phyloP scores from a whole-genome alignment of 805 yeast species.

The Candida jianshihensis region DNA sequence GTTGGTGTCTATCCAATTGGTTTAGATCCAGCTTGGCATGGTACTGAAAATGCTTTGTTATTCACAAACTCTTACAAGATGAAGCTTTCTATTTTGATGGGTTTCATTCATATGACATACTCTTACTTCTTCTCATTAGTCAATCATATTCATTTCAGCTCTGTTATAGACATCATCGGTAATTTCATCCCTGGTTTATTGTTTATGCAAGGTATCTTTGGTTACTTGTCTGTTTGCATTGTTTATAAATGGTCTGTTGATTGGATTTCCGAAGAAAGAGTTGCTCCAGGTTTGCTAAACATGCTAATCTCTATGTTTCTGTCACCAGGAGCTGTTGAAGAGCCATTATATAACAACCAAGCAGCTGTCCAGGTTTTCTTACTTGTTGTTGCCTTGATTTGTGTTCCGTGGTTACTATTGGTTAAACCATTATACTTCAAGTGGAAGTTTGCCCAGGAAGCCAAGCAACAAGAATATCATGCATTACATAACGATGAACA shows the following conservation, averaged over 20 bases:
- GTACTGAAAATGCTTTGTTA: conserved; percentile 86
- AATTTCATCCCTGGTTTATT: conserved; percentile 91
- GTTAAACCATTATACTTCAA: conserved; percentile 75
- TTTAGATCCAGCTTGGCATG: conserved; percentile 94
- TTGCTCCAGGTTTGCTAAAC: conserved; percentile 89
- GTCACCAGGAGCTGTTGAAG: conserved; percentile 85
- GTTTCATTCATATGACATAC: conserved; percentile 90
- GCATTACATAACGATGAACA: conserved; percentile 32
- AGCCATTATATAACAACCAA: conserved; percentile 76
- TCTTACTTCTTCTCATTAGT: conserved; percentile 80
- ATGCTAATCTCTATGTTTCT: conserved; percentile 95
- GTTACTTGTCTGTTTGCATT: conserved; percentile 80
- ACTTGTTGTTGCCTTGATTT: conserved; percentile 65
- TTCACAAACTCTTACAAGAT: conserved; percentile 95
- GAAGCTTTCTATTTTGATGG: conserved; percentile 94
- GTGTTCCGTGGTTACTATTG: conserved; percentile 91
- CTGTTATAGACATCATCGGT: conserved; percentile 78
- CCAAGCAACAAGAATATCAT: conserved; percentile 16
- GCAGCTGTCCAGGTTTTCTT: conserved; percentile 64
- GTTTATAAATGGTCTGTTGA: conserved; percentile 93
- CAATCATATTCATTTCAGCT: conserved; percentile 63
- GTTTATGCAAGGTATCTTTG: conserved; percentile 95
- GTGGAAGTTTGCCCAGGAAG: conserved; percentile 34
- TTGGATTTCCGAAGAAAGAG: conserved; percentile 71
- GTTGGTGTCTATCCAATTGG: conserved; percentile 77